Evolutionary conservation across 2,329 filamentous ascomycete species (phyloP).

Genomic region (Cladosporium sp.): DNA sequence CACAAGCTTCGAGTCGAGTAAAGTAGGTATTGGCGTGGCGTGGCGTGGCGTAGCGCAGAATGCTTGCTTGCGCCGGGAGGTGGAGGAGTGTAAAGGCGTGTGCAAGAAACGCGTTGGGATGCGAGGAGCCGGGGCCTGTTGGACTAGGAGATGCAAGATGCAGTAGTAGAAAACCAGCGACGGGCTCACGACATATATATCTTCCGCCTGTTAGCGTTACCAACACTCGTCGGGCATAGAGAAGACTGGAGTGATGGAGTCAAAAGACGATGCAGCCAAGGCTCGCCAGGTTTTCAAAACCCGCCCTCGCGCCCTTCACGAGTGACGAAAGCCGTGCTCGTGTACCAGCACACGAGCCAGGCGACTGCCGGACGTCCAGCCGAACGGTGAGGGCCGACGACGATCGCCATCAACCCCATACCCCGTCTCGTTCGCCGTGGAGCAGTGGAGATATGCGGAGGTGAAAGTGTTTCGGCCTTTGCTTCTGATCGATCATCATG

Average conservation of each 20-base stretch:
- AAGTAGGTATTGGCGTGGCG: constrained; percentile 12
- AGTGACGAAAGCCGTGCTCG: background rate
- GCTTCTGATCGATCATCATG: background rate
- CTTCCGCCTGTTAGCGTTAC: background rate
- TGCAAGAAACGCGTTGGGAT: constrained; percentile 1
- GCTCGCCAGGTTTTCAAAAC: constrained; percentile 6
- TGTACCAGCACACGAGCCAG: background rate
- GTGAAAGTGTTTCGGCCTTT: background rate
- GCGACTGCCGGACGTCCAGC: background rate
- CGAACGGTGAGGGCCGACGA: background rate
- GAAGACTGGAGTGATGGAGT: background rate
- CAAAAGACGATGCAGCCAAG: constrained; percentile 3
- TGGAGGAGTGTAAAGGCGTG: constrained; percentile 4
- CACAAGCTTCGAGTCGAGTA: constrained; percentile 6
- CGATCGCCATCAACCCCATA: background rate
- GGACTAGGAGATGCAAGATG: no score
- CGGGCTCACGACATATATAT: constrained; percentile 11
- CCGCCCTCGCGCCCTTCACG: background rate
- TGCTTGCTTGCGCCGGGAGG: constrained; percentile 8
- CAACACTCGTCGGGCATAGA: constrained; percentile 2
- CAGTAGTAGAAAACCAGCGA: background rate
- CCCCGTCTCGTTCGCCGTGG: background rate
- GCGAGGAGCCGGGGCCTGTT: background rate
- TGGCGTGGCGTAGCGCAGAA: constrained; percentile 2
- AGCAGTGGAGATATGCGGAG: constrained; percentile 4